Base-by-base conservation (phyloP, 768 basidiomycete species). In the Chalciporus pseudorubinellus region DNA sequence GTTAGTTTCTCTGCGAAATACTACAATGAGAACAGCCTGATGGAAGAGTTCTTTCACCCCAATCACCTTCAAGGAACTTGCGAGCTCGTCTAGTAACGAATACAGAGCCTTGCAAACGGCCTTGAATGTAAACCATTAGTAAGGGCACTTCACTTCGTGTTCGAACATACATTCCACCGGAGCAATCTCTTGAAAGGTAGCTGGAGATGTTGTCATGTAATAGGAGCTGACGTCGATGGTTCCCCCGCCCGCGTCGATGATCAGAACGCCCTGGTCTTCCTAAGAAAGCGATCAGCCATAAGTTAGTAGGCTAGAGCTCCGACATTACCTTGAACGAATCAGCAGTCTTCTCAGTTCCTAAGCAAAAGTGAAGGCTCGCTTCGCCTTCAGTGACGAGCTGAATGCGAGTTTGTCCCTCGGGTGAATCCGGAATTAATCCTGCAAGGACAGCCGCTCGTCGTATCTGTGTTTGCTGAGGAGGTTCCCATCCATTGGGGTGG, bases 201-300 rank as follows among this genome's bases (percentile, higher is more conserved):
- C 52, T 1, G 67, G 50, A 2, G 58, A 64, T n/a, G 57, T 58
- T n/a, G 61, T 59, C 58, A 74, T 72, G 26, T 71, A 72, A 50
- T 84, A 85, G 12, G 77, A 71, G 51, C 79, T 83, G 36, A 84
- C 68, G 53, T 85, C 83, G 22, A 85, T 70, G 0, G 82, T 85
- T 18, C 81, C 83, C 39, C 81, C 81, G 7, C 83, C 83, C 3
- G 82, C 80, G 51, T 85, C 81, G n/a, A 84, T 76, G 29, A 84
- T 70, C 51, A 80, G 66, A 3, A 82, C 67, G 1, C 77, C 78
- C 40, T 78, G 61, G 12, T 75, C 75, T 13, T 62, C 67, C 78
- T 81, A 53, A 38, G 24, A 20, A 24, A 14, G 6, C 4, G 8
- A 24, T 59, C 28, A 59, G 51, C 21, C 0, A 46, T 16, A 22